A percentile compares a stretch with the other conserved stretches of the same genome.
These are phyloP conservation scores for Stephanodiscus minutulus DNA, from an alignment of 108 stramenopile genomes.

Conservation along the genomic window DNA sequence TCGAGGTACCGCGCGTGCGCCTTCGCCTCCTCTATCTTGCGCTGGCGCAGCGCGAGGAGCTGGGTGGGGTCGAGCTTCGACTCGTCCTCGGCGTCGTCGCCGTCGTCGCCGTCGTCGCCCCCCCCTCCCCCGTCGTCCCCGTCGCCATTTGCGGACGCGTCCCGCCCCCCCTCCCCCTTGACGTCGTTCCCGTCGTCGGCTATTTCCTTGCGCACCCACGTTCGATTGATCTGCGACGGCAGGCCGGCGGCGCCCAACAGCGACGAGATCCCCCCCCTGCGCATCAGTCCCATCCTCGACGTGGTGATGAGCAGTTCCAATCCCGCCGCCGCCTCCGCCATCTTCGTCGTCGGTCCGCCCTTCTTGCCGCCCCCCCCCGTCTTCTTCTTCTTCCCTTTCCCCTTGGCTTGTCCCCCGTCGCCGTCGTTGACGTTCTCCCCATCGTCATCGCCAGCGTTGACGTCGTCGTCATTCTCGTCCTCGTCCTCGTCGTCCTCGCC, in stretches of 20 bases:
- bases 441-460: slow-evolving; percentile 35
- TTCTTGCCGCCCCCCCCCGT: background rate
- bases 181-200: slow-evolving; percentile 8
- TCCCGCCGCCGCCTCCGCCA: background rate
- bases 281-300: slow-evolving; percentile 85
- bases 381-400: background rate
- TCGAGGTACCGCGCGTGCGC: slow-evolving; percentile 64
- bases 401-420: background rate
- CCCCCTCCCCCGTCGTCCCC: slow-evolving; percentile 15
- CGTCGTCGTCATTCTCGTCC: slow-evolving; percentile 14
- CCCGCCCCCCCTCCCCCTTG: slow-evolving; percentile 3
- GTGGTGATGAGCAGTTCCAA: slow-evolving; percentile 69
- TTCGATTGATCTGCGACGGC: slow-evolving; percentile 71
- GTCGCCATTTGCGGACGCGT: slow-evolving; percentile 14
- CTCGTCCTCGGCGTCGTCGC: slow-evolving; percentile 55
- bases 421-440: background rate
- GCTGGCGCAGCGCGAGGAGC: slow-evolving; percentile 74
- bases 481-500: slow-evolving; percentile 5
- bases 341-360: slow-evolving; percentile 25
- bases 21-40: slow-evolving; percentile 81
- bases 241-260: slow-evolving; percentile 39
- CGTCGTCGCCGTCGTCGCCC: slow-evolving; percentile 11
- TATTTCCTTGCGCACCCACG: slow-evolving; percentile 61
- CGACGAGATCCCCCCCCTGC: slow-evolving; percentile 56
- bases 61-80: slow-evolving; percentile 78